Percentiles rank a stretch among this genome's conserved stretches.
These are phyloP conservation scores for Pilasporangium apinafurcum DNA, from an alignment of 352 stramenopile species.

Conservation along the genomic window DNA sequence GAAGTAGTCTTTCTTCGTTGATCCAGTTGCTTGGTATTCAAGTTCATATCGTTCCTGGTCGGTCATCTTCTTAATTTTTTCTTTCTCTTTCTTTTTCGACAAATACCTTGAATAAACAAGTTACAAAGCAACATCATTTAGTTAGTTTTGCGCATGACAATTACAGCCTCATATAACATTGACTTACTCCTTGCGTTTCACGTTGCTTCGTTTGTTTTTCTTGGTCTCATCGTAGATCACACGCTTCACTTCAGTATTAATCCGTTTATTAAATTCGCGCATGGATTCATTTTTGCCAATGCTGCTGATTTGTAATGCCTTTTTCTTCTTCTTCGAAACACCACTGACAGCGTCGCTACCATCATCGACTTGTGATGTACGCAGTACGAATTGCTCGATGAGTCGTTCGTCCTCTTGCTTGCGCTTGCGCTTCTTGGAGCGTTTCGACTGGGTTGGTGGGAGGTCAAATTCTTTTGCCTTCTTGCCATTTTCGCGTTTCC, in stretches of 20 bases:
- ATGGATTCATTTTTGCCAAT: conserved; percentile 71
- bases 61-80: conserved; percentile 63
- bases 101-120: too few relatives aligned
- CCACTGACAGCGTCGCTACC: not conserved
- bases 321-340: conserved; percentile 33
- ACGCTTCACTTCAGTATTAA: conserved; percentile 75
- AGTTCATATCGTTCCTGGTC: conserved; percentile 77
- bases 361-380: conserved; percentile 26
- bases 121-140: too few relatives aligned
- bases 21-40: conserved; percentile 63
- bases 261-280: conserved; percentile 82
- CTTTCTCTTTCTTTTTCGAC: conserved; percentile 75
- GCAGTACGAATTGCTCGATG: conserved; percentile 63
- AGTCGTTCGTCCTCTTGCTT: conserved; percentile 50
- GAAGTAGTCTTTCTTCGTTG: conserved; percentile 70
- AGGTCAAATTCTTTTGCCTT: conserved; percentile 66
- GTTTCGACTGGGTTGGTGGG: conserved; percentile 61
- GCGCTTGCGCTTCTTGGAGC: conserved; percentile 74
- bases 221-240: conserved; percentile 83
- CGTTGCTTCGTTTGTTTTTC: conserved; percentile 56
- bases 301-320: conserved; percentile 43
- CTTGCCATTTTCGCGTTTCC: conserved; percentile 63
- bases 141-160: conserved; percentile 1
- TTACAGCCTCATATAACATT: conserved; percentile 3
- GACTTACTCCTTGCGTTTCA: conserved; percentile 67